Conservation (phyloP, 2,329 filamentous ascomycete species). For the Trichothecium sympodiale region DNA sequence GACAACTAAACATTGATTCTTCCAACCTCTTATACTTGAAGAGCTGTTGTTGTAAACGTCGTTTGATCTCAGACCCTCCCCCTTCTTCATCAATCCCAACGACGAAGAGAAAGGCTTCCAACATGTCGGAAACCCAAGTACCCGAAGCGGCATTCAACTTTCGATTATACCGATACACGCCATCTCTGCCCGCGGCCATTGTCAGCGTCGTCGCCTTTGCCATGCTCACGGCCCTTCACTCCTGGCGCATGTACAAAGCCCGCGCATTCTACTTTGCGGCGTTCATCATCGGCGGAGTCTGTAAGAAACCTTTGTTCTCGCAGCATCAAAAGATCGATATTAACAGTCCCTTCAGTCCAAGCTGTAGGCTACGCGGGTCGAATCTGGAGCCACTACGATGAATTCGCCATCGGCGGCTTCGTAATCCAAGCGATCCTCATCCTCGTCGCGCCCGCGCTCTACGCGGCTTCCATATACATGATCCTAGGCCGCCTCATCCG, state of each 20-base stretch:
- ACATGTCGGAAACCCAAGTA: too few species aligned
- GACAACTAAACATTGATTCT: too few species aligned
- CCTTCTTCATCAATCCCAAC: too few species aligned
- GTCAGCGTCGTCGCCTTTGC: constrained; percentile 34
- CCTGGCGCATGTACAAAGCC: constrained; percentile 29
- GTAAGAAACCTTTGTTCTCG: too few species aligned
- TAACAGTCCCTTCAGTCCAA: constrained; percentile 5
- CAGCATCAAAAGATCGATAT: too few species aligned
- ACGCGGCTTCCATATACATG: constrained; percentile 33
- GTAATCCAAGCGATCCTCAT: constrained; percentile 23
- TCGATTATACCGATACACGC: too few species aligned
- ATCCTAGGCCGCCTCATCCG: constrained; percentile 25
- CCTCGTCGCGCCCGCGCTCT: constrained; percentile 25
- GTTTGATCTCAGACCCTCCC: too few species aligned
- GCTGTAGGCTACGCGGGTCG: constrained; percentile 6
- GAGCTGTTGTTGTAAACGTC: too few species aligned
- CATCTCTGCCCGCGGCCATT: constrained; percentile 22
- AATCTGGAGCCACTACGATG: constrained; percentile 6
- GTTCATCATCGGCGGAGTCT: constrained; percentile 33
- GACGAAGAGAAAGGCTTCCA: too few species aligned
- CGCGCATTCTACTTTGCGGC: constrained; percentile 38
- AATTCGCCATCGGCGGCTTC: constrained; percentile 19
- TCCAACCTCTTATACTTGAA: too few species aligned
- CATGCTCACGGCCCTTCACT: constrained; percentile 26
- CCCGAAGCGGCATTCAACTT: too few species aligned